Conservation (phyloP, 176 grass and related monocot genomes). For the Secale cereale region DNA sequence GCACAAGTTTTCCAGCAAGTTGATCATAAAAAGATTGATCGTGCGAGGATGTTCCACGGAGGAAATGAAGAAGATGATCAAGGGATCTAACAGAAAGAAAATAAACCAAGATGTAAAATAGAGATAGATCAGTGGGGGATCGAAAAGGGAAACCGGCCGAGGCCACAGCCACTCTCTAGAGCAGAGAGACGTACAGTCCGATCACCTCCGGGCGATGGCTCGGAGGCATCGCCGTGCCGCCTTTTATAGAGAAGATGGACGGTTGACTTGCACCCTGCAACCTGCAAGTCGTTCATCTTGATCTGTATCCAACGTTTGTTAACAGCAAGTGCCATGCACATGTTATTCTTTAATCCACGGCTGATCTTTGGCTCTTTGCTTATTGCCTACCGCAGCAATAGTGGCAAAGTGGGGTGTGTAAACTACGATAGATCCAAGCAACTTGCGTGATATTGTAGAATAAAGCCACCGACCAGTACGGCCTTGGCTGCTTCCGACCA, state of each 20-base stretch:
- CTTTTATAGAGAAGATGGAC: neutral
- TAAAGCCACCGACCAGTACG: conserved; percentile 46
- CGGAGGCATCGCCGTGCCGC: neutral
- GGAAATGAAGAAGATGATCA: neutral
- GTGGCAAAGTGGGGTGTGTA: neutral
- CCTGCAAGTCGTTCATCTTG: neutral
- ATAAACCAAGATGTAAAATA: neutral
- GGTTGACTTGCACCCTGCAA: conserved; percentile 5
- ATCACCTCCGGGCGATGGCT: neutral
- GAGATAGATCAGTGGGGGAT: neutral
- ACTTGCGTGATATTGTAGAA: conserved; percentile 16
- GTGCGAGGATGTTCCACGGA: neutral
- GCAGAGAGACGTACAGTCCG: neutral
- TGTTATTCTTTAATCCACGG: neutral
- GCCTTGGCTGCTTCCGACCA: neutral
- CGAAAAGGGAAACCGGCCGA: neutral
- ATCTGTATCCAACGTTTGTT: neutral
- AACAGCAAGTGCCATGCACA: conserved; percentile 6
- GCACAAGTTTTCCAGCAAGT: neutral
- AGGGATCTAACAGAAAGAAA: neutral
- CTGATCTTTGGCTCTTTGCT: neutral
- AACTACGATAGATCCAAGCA: neutral
- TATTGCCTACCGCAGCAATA: neutral
- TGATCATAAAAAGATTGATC: neutral
- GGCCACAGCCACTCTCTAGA: neutral